Evolutionary conservation across 1,284 basidiomycete genomes (phyloP).

Genomic region (Trichosporon sp.): DNA sequence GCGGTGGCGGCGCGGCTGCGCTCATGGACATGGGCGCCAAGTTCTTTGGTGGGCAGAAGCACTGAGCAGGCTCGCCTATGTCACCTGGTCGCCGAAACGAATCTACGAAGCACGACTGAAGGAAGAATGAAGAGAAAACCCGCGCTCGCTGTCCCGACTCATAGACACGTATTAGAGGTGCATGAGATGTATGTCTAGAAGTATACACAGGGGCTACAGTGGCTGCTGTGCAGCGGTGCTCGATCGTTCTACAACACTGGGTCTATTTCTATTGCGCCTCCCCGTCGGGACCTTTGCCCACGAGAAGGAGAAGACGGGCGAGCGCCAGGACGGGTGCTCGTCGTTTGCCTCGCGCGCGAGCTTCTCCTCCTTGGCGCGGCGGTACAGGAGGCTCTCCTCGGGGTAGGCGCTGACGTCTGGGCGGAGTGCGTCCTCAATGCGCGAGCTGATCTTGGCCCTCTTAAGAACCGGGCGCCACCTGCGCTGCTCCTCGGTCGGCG

Average conservation of each 20-base stretch:
- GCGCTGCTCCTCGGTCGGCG: not conserved
- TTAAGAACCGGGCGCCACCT: not conserved
- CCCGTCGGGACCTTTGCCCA: not conserved
- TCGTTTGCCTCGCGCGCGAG: not conserved
- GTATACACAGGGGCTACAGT: not conserved
- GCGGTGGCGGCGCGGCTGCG: conserved; percentile 5
- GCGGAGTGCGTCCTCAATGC: conserved; percentile 12
- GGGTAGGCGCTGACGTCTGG: conserved; percentile 3
- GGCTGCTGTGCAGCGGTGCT: not conserved
- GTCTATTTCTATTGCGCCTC: not conserved
- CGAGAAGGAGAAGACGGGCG: not conserved
- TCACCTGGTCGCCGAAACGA: not conserved
- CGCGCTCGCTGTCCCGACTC: not conserved
- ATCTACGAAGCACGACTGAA: not conserved
- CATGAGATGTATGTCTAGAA: not conserved
- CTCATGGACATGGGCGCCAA: conserved; percentile 2
- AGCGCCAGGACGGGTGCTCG: not conserved
- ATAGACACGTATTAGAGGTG: not conserved
- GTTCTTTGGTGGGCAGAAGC: not conserved
- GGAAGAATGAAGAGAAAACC: not conserved
- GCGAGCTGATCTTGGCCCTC: conserved; percentile 4
- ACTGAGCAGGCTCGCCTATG: not conserved
- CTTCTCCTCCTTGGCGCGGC: conserved; percentile 4
- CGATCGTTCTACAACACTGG: not conserved
- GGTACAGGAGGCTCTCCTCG: conserved; percentile 7